Percentiles rank a stretch among this genome's conserved stretches.
Conservation (phyloP, 2,329 filamentous ascomycete genomes). For the Ophiostoma ulmi region DNA sequence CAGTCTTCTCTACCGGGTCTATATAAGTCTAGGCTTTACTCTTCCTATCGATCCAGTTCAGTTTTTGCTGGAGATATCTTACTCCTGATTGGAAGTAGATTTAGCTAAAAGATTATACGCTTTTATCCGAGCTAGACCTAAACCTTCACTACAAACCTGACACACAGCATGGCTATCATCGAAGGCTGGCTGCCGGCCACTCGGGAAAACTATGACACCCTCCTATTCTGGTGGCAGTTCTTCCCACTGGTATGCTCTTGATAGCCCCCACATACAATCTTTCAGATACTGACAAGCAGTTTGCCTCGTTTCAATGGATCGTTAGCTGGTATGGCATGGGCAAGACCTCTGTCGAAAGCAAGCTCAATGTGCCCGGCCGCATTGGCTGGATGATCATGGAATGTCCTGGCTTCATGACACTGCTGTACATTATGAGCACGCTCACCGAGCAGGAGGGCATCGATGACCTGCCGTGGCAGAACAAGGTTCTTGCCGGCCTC, state of each 20-base stretch:
- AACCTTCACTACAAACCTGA: not conserved
- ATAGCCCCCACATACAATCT: not conserved
- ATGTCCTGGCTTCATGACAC: slow-evolving; percentile 65
- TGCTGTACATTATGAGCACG: slow-evolving; percentile 72
- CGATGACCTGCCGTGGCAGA: slow-evolving; percentile 64
- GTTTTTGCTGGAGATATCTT: too few relatives aligned
- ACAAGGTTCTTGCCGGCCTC: slow-evolving; percentile 67
- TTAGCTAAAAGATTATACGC: too few relatives aligned
- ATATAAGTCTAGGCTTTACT: not conserved
- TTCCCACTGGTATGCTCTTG: slow-evolving; percentile 47
- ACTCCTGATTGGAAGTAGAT: too few relatives aligned
- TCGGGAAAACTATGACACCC: slow-evolving; percentile 51
- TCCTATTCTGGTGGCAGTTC: slow-evolving; percentile 50
- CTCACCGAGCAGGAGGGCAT: slow-evolving; percentile 57
- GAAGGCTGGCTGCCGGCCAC: slow-evolving; percentile 54
- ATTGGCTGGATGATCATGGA: slow-evolving; percentile 89
- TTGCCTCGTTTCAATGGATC: slow-evolving; percentile 69
- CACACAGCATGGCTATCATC: slow-evolving; percentile 42
- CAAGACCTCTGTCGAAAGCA: slow-evolving; percentile 74
- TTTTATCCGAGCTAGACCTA: too few relatives aligned
- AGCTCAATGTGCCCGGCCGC: slow-evolving; percentile 82
- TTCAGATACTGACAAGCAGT: slow-evolving; percentile 41
- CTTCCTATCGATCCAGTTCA: too few relatives aligned
- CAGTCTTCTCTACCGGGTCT: not conserved
- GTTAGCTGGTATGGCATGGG: slow-evolving; percentile 83